Evolutionary conservation across 2,329 filamentous ascomycete species (phyloP).

Genomic region (Penicillium italicum): DNA sequence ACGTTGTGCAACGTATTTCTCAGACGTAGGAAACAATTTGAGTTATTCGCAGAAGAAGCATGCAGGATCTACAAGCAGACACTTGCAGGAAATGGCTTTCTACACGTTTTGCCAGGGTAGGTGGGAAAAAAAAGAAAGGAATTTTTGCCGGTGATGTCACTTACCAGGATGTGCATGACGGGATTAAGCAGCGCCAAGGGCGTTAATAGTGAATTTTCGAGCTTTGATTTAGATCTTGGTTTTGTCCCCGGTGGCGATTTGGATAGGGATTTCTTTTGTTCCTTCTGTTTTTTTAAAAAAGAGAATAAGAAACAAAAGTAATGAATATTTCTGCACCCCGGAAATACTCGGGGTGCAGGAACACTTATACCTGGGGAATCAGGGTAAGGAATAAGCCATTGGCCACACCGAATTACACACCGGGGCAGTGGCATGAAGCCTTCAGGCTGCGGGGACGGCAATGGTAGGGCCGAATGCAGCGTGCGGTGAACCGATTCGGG

Average conservation of each 20-base stretch:
- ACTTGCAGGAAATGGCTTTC: neutral
- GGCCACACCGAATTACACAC: constrained; percentile 16
- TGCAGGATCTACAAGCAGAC: neutral
- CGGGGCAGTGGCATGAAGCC: constrained; percentile 30
- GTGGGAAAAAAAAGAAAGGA: neutral
- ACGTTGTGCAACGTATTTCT: neutral
- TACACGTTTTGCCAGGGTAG: neutral
- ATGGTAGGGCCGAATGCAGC: constrained; percentile 28
- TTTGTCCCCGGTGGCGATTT: neutral
- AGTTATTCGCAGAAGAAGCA: neutral
- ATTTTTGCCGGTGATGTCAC: constrained; percentile 12
- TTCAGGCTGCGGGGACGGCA: constrained; percentile 24
- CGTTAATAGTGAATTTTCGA: constrained; percentile 3
- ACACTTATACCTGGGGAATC: constrained; percentile 16
- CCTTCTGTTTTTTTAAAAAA: neutral
- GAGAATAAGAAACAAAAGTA: constrained; percentile 1
- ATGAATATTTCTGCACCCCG: constrained; percentile 3
- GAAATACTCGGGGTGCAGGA: constrained; percentile 4
- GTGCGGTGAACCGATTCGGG: constrained; percentile 33
- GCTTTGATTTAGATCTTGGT: neutral
- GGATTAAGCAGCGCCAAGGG: constrained; percentile 10
- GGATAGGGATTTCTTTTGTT: neutral
- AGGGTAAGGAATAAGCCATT: constrained; percentile 24
- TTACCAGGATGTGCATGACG: constrained; percentile 48
- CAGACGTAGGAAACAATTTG: neutral